Base-by-base conservation (phyloP, 139 green algal genomes). In the Coelastrella sp. region DNA sequence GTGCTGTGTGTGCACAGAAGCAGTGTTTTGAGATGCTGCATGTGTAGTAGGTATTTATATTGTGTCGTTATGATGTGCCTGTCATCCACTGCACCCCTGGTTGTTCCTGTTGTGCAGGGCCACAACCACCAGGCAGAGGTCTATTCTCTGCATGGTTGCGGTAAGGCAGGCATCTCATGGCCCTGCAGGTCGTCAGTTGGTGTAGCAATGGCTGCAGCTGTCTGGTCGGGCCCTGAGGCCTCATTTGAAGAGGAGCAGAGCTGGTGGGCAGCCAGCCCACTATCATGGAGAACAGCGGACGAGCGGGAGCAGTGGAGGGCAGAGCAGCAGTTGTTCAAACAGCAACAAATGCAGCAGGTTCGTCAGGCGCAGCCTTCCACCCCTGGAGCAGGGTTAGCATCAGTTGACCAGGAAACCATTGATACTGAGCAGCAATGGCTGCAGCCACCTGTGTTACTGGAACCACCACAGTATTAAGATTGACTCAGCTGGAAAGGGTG, bases 221-320 rank as follows among this genome's bases (percentile, higher is more conserved):
- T 58, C 65, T 86, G 81, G 81, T 10, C 61, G 6, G 81, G n/a
- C 17, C 17, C 59, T 60, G 81, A 24, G n/a, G 60, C 81, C 1
- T 86, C 81, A 4, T 24, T 61, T 27, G 82, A 87, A 6, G 49
- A 79, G 25, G 82, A 87, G 82, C 82, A 87, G 27, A 70, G n/a
- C 8, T 79, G 82, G 82, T 87, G 82, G 65, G 27, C 24, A 24
- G 59, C 27, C 8, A 65, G 82, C 17, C 82, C 82, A 20, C 27
- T 87, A 65, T 68, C 82, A 10, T 87, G 82, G 82, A 35, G 59
- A 12, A 70, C 82, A 63, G 65, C 82, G 10, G 82, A 87, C 17
- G 82, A 87, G 82, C 82, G 82, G 8, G 65, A 87, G 82, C 82
- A 87, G 65, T 87, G 82, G 82, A 68, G 63, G 63, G 82, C 82